Conservation (phyloP, 768 basidiomycete species). For the Phaeotremella skinneri region DNA sequence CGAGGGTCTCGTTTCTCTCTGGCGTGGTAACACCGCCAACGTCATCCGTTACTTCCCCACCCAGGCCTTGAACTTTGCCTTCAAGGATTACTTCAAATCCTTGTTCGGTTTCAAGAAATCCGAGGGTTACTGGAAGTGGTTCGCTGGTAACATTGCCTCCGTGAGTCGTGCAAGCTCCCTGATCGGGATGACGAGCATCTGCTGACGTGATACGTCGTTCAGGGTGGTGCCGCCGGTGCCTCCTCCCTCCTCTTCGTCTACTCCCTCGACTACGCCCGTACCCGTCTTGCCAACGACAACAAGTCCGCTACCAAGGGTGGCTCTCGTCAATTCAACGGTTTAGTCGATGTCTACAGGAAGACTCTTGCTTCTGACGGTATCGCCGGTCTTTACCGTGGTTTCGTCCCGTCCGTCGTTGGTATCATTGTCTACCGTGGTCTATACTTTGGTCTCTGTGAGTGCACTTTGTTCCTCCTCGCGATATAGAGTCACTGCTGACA, state of each 20-base stretch:
- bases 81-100: slow-evolving; percentile 85
- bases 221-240: slow-evolving; percentile 99
- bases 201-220: slow-evolving; percentile 55
- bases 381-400: slow-evolving; percentile 99
- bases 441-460: slow-evolving; percentile 95
- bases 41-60: slow-evolving; percentile 99
- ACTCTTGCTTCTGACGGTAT: slow-evolving; percentile 96
- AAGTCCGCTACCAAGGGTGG: slow-evolving; percentile 91
- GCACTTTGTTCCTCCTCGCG: slow-evolving; percentile 37
- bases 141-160: slow-evolving; percentile 80
- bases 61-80: slow-evolving; percentile 99
- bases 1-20: slow-evolving; percentile 91
- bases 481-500: not conserved
- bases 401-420: slow-evolving; percentile 97
- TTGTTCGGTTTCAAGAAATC: slow-evolving; percentile 97
- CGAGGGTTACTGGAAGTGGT: slow-evolving; percentile 98
- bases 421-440: slow-evolving; percentile 99
- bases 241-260: slow-evolving; percentile 98
- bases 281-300: slow-evolving; percentile 74
- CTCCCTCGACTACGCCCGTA: slow-evolving; percentile 99
- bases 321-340: slow-evolving; percentile 96
- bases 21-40: slow-evolving; percentile 99
- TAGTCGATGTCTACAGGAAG: slow-evolving; percentile 96
- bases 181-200: not conserved
- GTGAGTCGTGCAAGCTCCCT: slow-evolving; percentile 13